A percentile compares a stretch with the other conserved stretches of the same genome.
Evolutionary conservation across 371 early-diverging fungal species (phyloP).

Genomic region (Mucor velutinosus): DNA sequence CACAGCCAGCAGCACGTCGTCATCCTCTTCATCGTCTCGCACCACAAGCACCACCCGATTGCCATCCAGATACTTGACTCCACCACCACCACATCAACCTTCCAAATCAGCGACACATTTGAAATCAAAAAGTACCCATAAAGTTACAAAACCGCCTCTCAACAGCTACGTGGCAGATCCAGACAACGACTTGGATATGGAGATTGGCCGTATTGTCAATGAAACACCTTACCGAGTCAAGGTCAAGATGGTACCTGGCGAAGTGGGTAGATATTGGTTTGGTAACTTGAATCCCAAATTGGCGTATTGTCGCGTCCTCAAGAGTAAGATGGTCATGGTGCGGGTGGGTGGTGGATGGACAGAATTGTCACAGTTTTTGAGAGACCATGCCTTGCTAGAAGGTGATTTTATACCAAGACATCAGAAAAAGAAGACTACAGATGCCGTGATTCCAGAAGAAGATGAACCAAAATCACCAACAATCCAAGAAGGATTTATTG

Average conservation of each 20-base stretch:
- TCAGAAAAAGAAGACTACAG: neutral
- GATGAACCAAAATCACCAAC: slow-evolving; percentile 21
- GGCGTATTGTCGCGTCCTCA: slow-evolving; percentile 73
- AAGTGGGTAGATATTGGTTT: slow-evolving; percentile 73
- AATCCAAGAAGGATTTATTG: slow-evolving; percentile 49
- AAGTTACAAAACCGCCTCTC: slow-evolving; percentile 24
- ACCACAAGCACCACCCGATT: slow-evolving; percentile 4
- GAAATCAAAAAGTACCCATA: slow-evolving; percentile 2
- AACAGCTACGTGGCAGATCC: slow-evolving; percentile 66
- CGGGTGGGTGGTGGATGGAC: slow-evolving; percentile 80
- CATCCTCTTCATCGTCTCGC: neutral
- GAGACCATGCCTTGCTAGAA: slow-evolving; percentile 47
- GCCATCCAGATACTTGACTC: neutral
- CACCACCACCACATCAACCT: slow-evolving; percentile 18
- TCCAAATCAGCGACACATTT: slow-evolving; percentile 35
- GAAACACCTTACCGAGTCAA: slow-evolving; percentile 48
- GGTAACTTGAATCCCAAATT: slow-evolving; percentile 71
- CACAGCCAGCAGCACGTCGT: slow-evolving; percentile 16
- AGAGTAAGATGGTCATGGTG: slow-evolving; percentile 75
- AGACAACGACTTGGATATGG: slow-evolving; percentile 68
- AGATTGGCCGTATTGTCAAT: slow-evolving; percentile 74
- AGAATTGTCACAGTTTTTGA: slow-evolving; percentile 61
- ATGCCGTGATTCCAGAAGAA: slow-evolving; percentile 22
- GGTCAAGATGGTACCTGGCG: slow-evolving; percentile 61
- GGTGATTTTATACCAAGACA: slow-evolving; percentile 43